Evolutionary conservation across 805 yeast genomes (phyloP).

Genomic region (Grigorovia jiainica): DNA sequence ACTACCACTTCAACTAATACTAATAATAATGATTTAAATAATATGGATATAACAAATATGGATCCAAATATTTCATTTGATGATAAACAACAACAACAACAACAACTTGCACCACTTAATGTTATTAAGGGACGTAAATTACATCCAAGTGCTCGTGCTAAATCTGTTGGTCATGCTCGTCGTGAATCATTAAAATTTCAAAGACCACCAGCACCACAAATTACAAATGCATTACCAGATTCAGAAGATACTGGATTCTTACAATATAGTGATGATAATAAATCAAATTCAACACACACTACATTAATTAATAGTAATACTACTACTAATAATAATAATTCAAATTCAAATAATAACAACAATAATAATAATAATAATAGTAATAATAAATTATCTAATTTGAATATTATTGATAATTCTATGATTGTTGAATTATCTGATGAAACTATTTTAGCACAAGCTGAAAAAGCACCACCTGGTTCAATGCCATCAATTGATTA

Average conservation of each 20-base stretch:
- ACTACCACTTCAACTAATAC: not conserved
- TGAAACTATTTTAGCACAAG: conserved; percentile 38
- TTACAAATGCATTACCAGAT: conserved; percentile 20
- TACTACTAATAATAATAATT: conserved; percentile 3
- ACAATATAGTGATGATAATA: conserved; percentile 38
- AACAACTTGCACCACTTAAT: conserved; percentile 17
- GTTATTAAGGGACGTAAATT: conserved; percentile 27
- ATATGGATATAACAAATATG: not conserved
- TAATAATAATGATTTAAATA: not conserved
- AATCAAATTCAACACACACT: conserved; percentile 40
- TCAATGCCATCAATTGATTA: conserved; percentile 91
- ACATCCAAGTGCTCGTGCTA: conserved; percentile 84
- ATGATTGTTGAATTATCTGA: conserved; percentile 33
- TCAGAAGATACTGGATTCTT: conserved; percentile 37
- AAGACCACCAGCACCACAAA: conserved; percentile 28
- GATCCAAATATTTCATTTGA: conserved; percentile 3
- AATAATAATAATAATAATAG: conserved; percentile 50
- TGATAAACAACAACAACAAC: conserved; percentile 12
- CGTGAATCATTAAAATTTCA: conserved; percentile 43
- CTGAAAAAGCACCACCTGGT: conserved; percentile 56
- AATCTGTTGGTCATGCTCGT: conserved; percentile 63
- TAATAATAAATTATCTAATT: not conserved
- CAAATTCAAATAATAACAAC: conserved; percentile 24
- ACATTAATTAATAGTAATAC: conserved; percentile 3
- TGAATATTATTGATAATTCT: conserved; percentile 5